A percentile compares a stretch with the other conserved stretches of the same genome.
Conservation (phyloP, 164 flowering plant species). For the Platanus orientalis region DNA sequence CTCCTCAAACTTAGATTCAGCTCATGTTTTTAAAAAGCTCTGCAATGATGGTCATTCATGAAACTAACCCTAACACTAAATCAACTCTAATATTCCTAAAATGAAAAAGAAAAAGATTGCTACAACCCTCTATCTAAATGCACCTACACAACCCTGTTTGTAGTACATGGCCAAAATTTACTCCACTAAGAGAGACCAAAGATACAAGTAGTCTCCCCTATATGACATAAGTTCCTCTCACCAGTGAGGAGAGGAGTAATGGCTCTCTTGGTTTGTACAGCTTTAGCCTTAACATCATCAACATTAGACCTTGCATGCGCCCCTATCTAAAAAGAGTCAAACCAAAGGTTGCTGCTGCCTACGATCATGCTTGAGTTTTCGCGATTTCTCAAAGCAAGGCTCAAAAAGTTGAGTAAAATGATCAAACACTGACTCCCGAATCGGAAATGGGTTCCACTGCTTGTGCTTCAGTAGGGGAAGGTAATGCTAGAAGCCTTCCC, state of each 20-base stretch:
- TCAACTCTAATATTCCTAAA: conserved; percentile 14
- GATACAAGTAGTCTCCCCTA: background rate
- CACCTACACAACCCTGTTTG: background rate
- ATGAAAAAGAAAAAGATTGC: background rate
- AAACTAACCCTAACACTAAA: background rate
- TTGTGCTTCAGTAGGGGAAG: conserved; percentile 36
- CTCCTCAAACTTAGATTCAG: conserved; percentile 11
- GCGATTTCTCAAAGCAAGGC: too few species aligned
- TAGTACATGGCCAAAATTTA: too few species aligned
- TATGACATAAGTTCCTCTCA: background rate
- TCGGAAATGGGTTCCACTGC: conserved; percentile 33
- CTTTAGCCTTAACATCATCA: background rate
- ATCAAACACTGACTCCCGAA: conserved; percentile 20
- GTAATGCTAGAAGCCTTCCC: conserved; percentile 48
- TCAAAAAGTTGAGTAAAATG: background rate
- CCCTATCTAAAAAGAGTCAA: too few species aligned
- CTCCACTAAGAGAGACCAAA: background rate
- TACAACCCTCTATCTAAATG: background rate
- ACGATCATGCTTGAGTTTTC: background rate
- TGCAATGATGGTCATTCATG: background rate
- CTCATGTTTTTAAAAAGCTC: conserved; percentile 21
- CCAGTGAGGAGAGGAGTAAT: background rate
- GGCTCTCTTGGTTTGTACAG: background rate
- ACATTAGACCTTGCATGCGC: too few species aligned
- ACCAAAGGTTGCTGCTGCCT: background rate